Evolutionary conservation across 2,329 filamentous ascomycete genomes (phyloP).

Genomic region (Fusarium sororula): DNA sequence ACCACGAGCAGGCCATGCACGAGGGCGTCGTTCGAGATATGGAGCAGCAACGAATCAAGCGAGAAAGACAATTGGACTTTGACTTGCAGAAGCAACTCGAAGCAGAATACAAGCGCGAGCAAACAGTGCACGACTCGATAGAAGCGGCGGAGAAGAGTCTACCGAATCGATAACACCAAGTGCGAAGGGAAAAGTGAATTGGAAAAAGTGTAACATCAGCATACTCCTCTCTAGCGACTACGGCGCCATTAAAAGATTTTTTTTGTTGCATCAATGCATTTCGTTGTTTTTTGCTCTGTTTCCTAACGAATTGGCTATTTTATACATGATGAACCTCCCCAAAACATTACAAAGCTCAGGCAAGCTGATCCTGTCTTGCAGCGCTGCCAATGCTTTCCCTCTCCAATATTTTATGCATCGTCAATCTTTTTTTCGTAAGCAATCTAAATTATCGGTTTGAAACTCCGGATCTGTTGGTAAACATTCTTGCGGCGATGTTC

Average conservation of each 20-base stretch:
- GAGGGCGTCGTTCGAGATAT: constrained; percentile 92
- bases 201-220: constrained; percentile 10
- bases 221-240: constrained; percentile 23
- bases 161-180: constrained; percentile 38
- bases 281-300: constrained; percentile 37
- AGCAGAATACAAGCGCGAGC: constrained; percentile 88
- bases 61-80: constrained; percentile 92
- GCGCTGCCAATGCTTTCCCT: background rate
- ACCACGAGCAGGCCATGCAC: constrained; percentile 81
- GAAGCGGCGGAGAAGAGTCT: constrained; percentile 37
- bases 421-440: constrained; percentile 14
- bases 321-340: constrained; percentile 27
- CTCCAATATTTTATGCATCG: constrained; percentile 15
- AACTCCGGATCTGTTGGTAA: constrained; percentile 83
- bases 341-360: constrained; percentile 39
- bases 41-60: constrained; percentile 90
- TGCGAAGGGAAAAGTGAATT: background rate
- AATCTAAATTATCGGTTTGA: constrained; percentile 67
- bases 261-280: constrained; percentile 32
- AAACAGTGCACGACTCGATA: constrained; percentile 70
- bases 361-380: constrained; percentile 14
- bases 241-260: background rate
- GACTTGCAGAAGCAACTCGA: constrained; percentile 89
- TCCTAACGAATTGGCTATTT: constrained; percentile 24
- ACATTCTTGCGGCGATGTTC: constrained; percentile 99